Base-by-base conservation (phyloP, 331 rosid genomes). In the Cydonia oblonga region DNA sequence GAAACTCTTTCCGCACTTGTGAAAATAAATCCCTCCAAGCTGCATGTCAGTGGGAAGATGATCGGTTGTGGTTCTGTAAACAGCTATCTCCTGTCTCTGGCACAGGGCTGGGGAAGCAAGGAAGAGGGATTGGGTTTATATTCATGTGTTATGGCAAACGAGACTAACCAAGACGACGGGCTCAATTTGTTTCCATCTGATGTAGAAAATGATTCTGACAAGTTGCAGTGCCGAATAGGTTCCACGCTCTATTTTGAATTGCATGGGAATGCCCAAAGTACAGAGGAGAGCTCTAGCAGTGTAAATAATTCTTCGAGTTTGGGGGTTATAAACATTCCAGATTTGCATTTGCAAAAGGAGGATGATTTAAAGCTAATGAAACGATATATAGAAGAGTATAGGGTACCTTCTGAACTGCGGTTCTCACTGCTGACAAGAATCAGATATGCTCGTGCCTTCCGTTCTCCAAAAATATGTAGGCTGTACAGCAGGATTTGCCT, bases 91-190 rank as follows among this genome's bases (percentile, higher is more conserved):
- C 82, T 95, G 72, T 95, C 97, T 80, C 85, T 95, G 32, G 97
- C 97, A 56, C 99, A 95, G 67, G 99, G 96, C 40, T 95, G 99
- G 99, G 99, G 99, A 83, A 91, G 93, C 93, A 95, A 95, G 85
- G 99, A 91, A 79, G 99, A 95, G 84, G 97, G 97, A 52, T 79
- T 95, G 88, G 99, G 99, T 71, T 81, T 95, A 79, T 91, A 80
- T 84, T 88, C 97, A 51, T 95, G 97, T 81, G 88, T 93, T 29
- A 81, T 91, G 86, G 90, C 89, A 72, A 91, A 88, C 44, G 98
- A 93, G 79, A 85, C 84, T 73, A 82, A 83, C 58, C 91, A 80
- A 79, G 92, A 88, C 38, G 95, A 87, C 54, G 88, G 96, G 60
- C 78, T 86, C 33, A 77, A 87, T 75, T 83, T 88, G 88, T 88